Evolutionary conservation across 371 early-diverging fungal species (phyloP), one percentile per base, ranked within the genome.

Genomic region (Apophysomyces sp.): DNA sequence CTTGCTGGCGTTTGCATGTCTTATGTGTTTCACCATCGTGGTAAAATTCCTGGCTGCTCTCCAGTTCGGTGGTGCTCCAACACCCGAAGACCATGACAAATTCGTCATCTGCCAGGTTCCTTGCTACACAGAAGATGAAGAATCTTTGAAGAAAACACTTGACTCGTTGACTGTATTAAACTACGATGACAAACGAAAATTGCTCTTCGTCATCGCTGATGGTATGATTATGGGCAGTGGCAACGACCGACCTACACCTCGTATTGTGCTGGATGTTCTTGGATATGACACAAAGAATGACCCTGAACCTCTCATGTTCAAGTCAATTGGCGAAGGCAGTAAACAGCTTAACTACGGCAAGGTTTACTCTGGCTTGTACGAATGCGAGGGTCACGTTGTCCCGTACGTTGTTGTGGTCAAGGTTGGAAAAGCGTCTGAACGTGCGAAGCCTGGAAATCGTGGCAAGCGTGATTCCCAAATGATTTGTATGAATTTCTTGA

Each of bases 401-500:
- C 98, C 98, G 0, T 98, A 94, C 65, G 79, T 99, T 59, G 95
- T 98, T 0, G 85, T 99, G 4, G 95, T 91, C 76, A 99, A 99
- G 84, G 89, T 89, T 44, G 99, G 99, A 56, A 86, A 84, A 30
- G 88, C 91, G 0, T 83, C 83, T 21, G 93, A 94, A 72, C 83
- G 87, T 58, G 81, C 83, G 56, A 92, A 91, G 70, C 89, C 95
- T 9, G 98, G 98, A n/a, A 99, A 99, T 75, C 84, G 99, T 44
- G 99, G 99, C 67, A 99, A 99, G 85, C 93, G 99, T 69, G 99
- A 99, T 83, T 96, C 98, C 29, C 99, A 99, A 84, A 89, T 99
- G 77, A 89, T 99, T 57, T 88, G 95, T 67, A 99, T 99, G 99
- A 86, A 92, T 55, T 99, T 99, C 85, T 90, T 99, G 72, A 93